Base-by-base conservation (phyloP, 1,284 basidiomycete species). In the Melampsora americana region DNA sequence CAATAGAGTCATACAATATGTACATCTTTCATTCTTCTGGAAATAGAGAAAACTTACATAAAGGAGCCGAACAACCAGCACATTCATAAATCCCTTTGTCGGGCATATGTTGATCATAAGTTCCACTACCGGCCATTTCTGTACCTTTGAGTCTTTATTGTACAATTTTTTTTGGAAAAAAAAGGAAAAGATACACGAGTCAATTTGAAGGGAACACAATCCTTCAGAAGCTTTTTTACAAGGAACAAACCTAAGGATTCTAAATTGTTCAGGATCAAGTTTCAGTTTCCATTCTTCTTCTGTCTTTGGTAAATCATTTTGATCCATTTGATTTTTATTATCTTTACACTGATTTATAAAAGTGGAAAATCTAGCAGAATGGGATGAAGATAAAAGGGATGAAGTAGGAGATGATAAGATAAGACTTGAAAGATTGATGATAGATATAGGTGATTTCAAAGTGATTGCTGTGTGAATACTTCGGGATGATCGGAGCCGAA, bases 51-150 rank as follows among this genome's bases (percentile, higher is more conserved):
- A 64, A 71, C 48, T 81, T 82, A 79, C 83, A 84, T 20, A 83
- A 79, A 1, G 83, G 83, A 59, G 82, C 79, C 30, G 80, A 78
- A 78, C 83, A 84, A 5, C 82, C 83, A 0, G 82, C 83, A 64
- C 83, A 84, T n/a, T 79, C 81, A 77, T 83, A 84, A 28, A 79
- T 74, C 18, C 79, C 79, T 75, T 77, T 67, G 6, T 48, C 35
- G 28, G 71, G 64, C 32, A 56, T 46, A 32, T 74, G 64, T 18
- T 74, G 59, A 39, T 66, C 59, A 44, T 74, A 66, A 46, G 62
- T 44, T 2, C 71, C 71, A 23, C 50, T 66, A 16, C 71, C 71
- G n/a, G 71, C 50, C 46, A 44, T 66, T 61, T 66, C 64, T 18
- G 64, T 74, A 4, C 64, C 71, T 46, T 74, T 74, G 56, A 56